Conservation (phyloP, 352 stramenopile genomes). For the Pythium rishiriense region DNA sequence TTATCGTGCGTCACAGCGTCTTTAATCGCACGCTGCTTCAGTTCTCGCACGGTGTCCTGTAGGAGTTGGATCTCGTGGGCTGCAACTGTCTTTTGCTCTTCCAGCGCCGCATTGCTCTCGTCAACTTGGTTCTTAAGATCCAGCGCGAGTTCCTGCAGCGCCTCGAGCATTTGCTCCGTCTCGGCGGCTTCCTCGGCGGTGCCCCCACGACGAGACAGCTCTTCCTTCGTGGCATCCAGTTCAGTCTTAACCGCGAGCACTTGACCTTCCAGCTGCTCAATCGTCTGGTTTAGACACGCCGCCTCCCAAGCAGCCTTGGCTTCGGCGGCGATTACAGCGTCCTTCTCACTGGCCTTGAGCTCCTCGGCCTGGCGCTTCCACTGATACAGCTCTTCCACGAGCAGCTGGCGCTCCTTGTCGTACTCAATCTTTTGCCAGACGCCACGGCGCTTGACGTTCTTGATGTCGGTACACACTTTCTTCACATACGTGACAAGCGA, state of each 20-base stretch:
- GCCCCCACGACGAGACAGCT: slow-evolving; percentile 16
- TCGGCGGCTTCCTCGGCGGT: slow-evolving; percentile 17
- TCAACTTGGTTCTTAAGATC: slow-evolving; percentile 26
- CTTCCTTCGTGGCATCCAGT: slow-evolving; percentile 22
- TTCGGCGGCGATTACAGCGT: slow-evolving; percentile 20
- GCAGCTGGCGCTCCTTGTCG: slow-evolving; percentile 30
- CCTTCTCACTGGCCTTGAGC: slow-evolving; percentile 21
- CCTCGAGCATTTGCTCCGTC: slow-evolving; percentile 27
- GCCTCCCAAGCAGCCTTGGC: slow-evolving; percentile 26
- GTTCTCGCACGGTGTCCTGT: slow-evolving; percentile 6
- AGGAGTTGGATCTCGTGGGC: slow-evolving; percentile 11
- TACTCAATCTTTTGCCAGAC: slow-evolving; percentile 33
- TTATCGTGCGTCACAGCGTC: slow-evolving; percentile 17
- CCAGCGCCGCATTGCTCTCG: slow-evolving; percentile 10
- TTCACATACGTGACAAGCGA: slow-evolving; percentile 26
- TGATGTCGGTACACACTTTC: slow-evolving; percentile 29
- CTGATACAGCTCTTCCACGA: slow-evolving; percentile 29
- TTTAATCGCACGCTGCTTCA: slow-evolving; percentile 27
- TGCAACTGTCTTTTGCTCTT: slow-evolving; percentile 10
- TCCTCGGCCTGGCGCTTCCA: slow-evolving; percentile 26
- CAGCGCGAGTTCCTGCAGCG: slow-evolving; percentile 24
- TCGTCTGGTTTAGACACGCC: slow-evolving; percentile 30
- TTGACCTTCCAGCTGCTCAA: slow-evolving; percentile 25
- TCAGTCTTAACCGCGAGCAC: slow-evolving; percentile 20
- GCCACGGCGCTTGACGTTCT: slow-evolving; percentile 27